These are phyloP conservation scores for Meira miltonrushii DNA, from an alignment of 1,284 basidiomycete genomes.

Conservation along the genomic window DNA sequence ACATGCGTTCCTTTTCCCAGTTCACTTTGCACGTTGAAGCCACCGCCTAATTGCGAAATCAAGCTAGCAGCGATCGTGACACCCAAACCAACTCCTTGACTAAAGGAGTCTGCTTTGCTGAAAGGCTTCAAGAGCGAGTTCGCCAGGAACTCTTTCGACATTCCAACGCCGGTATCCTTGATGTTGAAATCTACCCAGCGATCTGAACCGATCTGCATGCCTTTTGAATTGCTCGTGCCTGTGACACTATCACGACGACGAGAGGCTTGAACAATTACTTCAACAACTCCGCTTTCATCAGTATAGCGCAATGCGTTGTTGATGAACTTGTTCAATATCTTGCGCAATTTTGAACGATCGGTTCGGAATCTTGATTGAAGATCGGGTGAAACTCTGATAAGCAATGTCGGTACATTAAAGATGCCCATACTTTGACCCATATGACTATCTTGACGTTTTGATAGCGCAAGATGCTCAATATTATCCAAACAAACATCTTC, in stretches of 20 bases:
- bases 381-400: constrained; percentile 24
- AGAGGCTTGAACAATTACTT: constrained; percentile 22
- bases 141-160: constrained; percentile 13
- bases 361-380: constrained; percentile 18
- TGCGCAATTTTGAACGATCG: constrained; percentile 21
- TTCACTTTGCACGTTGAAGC: constrained; percentile 27
- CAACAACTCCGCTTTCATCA: constrained; percentile 11
- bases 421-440: constrained; percentile 1
- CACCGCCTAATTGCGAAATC: constrained; percentile 26
- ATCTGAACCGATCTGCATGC: background rate
- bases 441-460: constrained; percentile 11
- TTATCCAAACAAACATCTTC: constrained; percentile 35
- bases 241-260: background rate
- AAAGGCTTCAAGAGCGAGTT: constrained; percentile 21
- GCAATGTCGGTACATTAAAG: constrained; percentile 17
- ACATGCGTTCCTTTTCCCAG: constrained; percentile 30
- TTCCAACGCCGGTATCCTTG: constrained; percentile 17
- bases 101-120: constrained; percentile 32
- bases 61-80: constrained; percentile 36
- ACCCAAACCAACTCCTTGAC: constrained; percentile 34
- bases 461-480: constrained; percentile 16
- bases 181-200: constrained; percentile 11
- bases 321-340: constrained; percentile 32
- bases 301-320: constrained; percentile 36
- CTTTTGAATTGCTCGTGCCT: background rate